Evolutionary conservation across 352 stramenopile genomes (phyloP).

Genomic region (Pythium chondricola): DNA sequence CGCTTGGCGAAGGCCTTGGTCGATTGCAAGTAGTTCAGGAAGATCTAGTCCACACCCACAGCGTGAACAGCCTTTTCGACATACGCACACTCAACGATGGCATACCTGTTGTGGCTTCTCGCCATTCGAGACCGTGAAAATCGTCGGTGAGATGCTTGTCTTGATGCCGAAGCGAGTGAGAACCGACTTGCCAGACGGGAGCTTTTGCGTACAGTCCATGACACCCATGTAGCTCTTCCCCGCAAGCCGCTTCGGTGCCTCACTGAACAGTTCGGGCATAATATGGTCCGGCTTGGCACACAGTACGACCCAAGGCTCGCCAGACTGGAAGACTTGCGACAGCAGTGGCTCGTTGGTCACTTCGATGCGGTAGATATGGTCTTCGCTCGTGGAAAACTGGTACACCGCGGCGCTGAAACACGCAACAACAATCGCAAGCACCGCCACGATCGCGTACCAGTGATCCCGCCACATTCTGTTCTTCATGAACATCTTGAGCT

Average conservation of each 20-base stretch:
- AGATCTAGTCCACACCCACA: constrained; percentile 27
- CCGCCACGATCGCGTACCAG: constrained; percentile 45
- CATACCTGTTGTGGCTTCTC: constrained; percentile 65
- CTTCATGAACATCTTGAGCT: constrained; percentile 79
- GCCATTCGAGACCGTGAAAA: constrained; percentile 78
- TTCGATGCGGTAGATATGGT: constrained; percentile 63
- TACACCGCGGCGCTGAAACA: constrained; percentile 59
- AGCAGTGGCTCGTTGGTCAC: constrained; percentile 45
- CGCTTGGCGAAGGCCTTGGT: constrained; percentile 53
- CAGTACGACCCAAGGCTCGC: constrained; percentile 78
- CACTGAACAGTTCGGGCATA: constrained; percentile 64
- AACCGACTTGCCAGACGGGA: constrained; percentile 55
- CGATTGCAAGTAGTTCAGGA: constrained; percentile 56
- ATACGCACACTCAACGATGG: background rate
- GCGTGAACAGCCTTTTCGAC: background rate
- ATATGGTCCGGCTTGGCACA: constrained; percentile 62
- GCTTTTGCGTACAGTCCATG: constrained; percentile 62
- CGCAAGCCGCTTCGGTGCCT: constrained; percentile 47
- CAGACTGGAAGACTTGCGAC: constrained; percentile 68
- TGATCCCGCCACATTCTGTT: constrained; percentile 82
- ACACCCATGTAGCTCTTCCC: constrained; percentile 60
- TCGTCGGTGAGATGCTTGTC: constrained; percentile 48
- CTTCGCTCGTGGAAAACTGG: constrained; percentile 53
- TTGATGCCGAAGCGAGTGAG: constrained; percentile 57
- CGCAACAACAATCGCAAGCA: constrained; percentile 43